Evolutionary conservation across 2,329 filamentous ascomycete genomes (phyloP).

Genomic region (Penicillium concentricum): DNA sequence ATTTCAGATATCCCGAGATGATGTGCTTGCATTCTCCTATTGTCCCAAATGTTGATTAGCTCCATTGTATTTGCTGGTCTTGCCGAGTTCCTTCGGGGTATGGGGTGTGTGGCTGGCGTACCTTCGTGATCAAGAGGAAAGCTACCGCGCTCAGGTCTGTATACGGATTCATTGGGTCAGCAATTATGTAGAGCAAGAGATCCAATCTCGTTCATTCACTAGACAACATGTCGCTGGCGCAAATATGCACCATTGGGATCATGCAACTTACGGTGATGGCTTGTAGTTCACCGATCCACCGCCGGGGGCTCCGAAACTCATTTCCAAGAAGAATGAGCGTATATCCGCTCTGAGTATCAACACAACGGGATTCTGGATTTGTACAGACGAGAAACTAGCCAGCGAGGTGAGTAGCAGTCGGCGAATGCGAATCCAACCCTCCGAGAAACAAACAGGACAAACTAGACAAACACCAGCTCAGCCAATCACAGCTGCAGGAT

Average conservation of each 20-base stretch:
- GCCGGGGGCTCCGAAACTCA: constrained; percentile 69
- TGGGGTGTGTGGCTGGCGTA: constrained; percentile 31
- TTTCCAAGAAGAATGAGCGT: constrained; percentile 12
- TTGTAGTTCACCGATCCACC: constrained; percentile 63
- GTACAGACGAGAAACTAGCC: neutral
- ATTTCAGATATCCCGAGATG: constrained; percentile 81
- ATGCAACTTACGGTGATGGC: constrained; percentile 62
- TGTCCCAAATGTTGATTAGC: neutral
- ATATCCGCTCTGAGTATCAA: neutral
- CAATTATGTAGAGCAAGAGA: neutral
- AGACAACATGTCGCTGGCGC: neutral
- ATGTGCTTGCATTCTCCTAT: constrained; percentile 88
- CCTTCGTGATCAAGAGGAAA: constrained; percentile 96
- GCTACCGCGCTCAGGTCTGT: constrained; percentile 82
- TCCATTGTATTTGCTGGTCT: neutral
- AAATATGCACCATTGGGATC: neutral
- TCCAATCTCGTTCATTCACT: neutral
- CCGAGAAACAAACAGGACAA: constrained; percentile 33
- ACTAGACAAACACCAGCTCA: constrained; percentile 24
- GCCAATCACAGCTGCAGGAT: constrained; percentile 15
- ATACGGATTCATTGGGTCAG: neutral
- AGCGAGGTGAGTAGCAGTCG: neutral
- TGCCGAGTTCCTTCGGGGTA: neutral
- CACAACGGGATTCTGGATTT: neutral
- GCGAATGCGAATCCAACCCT: neutral